Percentiles rank a stretch among this genome's conserved stretches.
Conservation (phyloP, 768 basidiomycete genomes). For the Erythrobasidium yunnanense region DNA sequence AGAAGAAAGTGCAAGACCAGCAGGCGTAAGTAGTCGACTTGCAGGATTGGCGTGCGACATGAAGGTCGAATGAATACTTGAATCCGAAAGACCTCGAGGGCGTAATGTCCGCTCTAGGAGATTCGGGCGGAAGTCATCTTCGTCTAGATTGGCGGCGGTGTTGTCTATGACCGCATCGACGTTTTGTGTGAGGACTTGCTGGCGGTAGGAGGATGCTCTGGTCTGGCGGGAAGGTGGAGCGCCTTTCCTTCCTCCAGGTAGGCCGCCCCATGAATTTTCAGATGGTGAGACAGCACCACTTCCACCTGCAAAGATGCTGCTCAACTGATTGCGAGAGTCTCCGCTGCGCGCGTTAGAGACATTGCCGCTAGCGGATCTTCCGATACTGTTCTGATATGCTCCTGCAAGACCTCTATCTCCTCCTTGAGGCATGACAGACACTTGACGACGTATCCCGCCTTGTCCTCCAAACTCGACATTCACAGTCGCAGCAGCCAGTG, state of each 20-base stretch:
- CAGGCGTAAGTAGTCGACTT: constrained; percentile 21
- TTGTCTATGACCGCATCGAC: constrained; percentile 70
- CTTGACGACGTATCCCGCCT: constrained; percentile 29
- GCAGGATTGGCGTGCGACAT: constrained; percentile 42
- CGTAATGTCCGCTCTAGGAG: constrained; percentile 58
- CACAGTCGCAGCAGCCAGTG: constrained; percentile 80
- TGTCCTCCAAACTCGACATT: constrained; percentile 85
- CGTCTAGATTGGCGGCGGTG: constrained; percentile 44
- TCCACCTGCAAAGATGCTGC: constrained; percentile 89
- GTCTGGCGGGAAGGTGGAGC: not conserved
- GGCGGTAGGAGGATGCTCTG: too few relatives aligned
- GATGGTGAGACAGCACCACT: constrained; percentile 36
- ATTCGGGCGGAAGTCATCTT: constrained; percentile 45
- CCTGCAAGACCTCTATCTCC: not conserved
- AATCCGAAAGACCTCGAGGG: constrained; percentile 76
- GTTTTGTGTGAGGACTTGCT: constrained; percentile 49
- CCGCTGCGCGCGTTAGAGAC: too few relatives aligned
- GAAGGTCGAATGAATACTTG: constrained; percentile 81
- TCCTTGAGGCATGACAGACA: not conserved
- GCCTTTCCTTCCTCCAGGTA: constrained; percentile 43
- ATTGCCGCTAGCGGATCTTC: not conserved
- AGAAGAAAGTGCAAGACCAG: constrained; percentile 19
- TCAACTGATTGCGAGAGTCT: constrained; percentile 45
- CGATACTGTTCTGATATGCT: not conserved
- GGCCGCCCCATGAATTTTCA: constrained; percentile 61